Evolutionary conservation across 345 rosid species (phyloP).

Genomic region (Limnanthes douglasii): DNA sequence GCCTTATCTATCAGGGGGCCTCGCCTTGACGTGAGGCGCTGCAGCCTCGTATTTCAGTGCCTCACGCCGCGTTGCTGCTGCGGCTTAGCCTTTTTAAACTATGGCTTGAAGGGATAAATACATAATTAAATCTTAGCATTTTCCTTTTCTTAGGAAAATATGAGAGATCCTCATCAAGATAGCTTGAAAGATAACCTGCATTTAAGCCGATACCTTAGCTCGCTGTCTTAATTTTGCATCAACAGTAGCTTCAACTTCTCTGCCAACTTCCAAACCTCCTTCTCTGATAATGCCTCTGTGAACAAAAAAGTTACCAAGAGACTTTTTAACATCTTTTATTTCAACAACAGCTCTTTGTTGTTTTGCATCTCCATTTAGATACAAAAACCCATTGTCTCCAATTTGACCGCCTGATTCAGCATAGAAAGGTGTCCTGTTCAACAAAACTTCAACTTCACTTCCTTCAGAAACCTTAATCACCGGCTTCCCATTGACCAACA

Average conservation of each 20-base stretch:
- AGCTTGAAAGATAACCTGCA: too few relatives aligned
- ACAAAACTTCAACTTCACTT: slow-evolving; percentile 70
- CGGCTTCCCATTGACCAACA: slow-evolving; percentile 64
- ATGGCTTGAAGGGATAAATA: too few relatives aligned
- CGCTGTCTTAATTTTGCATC: slow-evolving; percentile 65
- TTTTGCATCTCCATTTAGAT: slow-evolving; percentile 28
- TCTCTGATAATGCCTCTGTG: slow-evolving; percentile 69
- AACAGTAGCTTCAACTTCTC: slow-evolving; percentile 78
- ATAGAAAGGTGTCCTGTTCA: slow-evolving; percentile 80
- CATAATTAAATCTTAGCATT: too few relatives aligned
- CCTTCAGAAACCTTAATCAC: slow-evolving; percentile 75
- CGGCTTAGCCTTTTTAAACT: too few relatives aligned
- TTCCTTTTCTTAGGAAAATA: too few relatives aligned
- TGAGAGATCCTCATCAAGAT: too few relatives aligned
- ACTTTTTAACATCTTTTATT: slow-evolving; percentile 75
- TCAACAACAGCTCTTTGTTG: slow-evolving; percentile 53
- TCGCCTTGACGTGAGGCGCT: too few relatives aligned
- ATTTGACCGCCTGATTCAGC: slow-evolving; percentile 98
- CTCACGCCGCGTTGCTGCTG: too few relatives aligned
- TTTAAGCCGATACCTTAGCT: slow-evolving; percentile 44
- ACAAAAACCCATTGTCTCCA: slow-evolving; percentile 68
- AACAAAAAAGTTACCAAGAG: slow-evolving; percentile 53
- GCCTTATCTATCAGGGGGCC: too few relatives aligned
- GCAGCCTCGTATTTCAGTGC: too few relatives aligned
- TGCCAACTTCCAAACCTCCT: slow-evolving; percentile 79